These are phyloP conservation scores for Pichia heedii DNA, from an alignment of 805 yeast species.

Conservation along the genomic window DNA sequence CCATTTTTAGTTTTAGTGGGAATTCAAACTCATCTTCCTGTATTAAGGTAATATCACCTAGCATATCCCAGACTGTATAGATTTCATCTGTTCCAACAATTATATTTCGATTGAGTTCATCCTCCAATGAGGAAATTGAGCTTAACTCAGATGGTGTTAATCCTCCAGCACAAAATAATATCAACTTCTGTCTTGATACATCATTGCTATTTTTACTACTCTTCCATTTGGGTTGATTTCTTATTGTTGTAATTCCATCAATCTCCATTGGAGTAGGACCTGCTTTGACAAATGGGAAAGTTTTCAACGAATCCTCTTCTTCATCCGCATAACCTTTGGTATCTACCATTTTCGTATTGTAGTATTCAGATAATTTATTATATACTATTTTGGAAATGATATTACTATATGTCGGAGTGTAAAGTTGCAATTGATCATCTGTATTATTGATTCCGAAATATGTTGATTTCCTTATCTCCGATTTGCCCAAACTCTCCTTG, in stretches of 20 bases:
- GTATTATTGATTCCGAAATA: constrained; percentile 41
- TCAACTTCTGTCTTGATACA: constrained; percentile 51
- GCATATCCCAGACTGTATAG: constrained; percentile 34
- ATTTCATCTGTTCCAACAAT: constrained; percentile 75
- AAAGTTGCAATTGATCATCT: constrained; percentile 18
- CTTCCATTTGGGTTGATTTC: constrained; percentile 26
- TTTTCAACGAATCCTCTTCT: constrained; percentile 37
- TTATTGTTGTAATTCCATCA: constrained; percentile 9
- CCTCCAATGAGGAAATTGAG: constrained; percentile 61
- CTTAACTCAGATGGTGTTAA: constrained; percentile 75
- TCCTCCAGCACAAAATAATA: constrained; percentile 86
- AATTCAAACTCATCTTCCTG: constrained; percentile 22
- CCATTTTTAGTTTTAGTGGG: constrained; percentile 17
- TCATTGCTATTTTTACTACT: constrained; percentile 17
- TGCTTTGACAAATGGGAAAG: constrained; percentile 39
- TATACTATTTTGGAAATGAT: constrained; percentile 19
- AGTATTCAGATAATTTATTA: constrained; percentile 22
- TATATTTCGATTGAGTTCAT: constrained; percentile 57
- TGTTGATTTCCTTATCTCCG: constrained; percentile 38
- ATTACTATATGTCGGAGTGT: constrained; percentile 22
- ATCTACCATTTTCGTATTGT: constrained; percentile 11
- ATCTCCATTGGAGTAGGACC: constrained; percentile 21
- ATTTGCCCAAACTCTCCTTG: constrained; percentile 32
- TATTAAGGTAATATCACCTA: constrained; percentile 25
- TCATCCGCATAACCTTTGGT: constrained; percentile 8